A percentile compares a stretch with the other conserved stretches of the same genome.
These are phyloP conservation scores for Microbotryum intermedium DNA, from an alignment of 1,284 basidiomycete genomes.

Conservation along the genomic window DNA sequence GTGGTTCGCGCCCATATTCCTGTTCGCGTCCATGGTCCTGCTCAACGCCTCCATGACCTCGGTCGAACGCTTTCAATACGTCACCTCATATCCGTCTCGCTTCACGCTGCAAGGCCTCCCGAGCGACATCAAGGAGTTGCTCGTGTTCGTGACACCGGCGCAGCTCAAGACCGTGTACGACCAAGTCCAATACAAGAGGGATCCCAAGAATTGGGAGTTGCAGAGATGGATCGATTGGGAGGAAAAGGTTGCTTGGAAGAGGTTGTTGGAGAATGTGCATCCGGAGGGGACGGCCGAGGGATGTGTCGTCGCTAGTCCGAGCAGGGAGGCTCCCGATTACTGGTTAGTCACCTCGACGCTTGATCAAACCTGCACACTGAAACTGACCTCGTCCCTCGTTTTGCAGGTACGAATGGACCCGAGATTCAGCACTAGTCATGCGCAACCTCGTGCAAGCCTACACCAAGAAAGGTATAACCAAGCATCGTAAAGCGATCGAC, in stretches of 20 bases:
- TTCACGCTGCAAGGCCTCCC: not conserved
- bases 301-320: conserved; percentile 42
- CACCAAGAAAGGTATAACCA: conserved; percentile 1
- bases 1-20: too few species aligned
- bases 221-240: conserved; percentile 20
- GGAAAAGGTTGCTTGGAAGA: conserved; percentile 8
- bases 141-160: too few species aligned
- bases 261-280: conserved; percentile 26
- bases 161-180: too few species aligned
- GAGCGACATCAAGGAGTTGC: not conserved
- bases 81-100: not conserved
- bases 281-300: conserved; percentile 28
- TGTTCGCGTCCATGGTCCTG: too few species aligned
- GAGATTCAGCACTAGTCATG: conserved; percentile 43
- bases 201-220: too few species aligned
- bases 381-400: not conserved
- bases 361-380: not conserved
- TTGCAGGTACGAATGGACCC: conserved; percentile 44
- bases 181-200: too few species aligned
- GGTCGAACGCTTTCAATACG: not conserved
- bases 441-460: conserved; percentile 25
- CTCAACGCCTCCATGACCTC: not conserved
- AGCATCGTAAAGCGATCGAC: conserved; percentile 15
- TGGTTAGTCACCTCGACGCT: conserved; percentile 31
- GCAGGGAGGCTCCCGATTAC: conserved; percentile 42